phyloP scores from a whole-genome alignment of 208 protist species.

The Porcisia hertigi region DNA sequence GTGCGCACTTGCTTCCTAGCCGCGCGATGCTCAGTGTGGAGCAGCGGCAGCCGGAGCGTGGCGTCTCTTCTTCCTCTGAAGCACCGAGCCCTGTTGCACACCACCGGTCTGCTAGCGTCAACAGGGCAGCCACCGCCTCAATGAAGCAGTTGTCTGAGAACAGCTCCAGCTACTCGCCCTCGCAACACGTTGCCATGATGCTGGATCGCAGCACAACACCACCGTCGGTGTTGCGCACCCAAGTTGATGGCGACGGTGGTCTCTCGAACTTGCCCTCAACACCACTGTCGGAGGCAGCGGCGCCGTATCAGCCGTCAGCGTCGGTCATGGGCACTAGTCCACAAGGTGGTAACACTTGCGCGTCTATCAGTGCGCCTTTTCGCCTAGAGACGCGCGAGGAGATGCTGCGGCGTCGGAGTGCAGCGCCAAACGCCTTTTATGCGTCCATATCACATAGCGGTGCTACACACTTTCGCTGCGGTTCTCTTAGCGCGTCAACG shows the following conservation, averaged over 20 bases:
- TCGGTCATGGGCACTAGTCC: slow-evolving; percentile 20
- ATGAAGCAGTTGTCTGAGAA: slow-evolving; percentile 42
- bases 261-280: slow-evolving; percentile 34
- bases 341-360: slow-evolving; percentile 18
- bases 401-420: slow-evolving; percentile 80
- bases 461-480: slow-evolving; percentile 27
- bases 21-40: slow-evolving; percentile 21
- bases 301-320: slow-evolving; percentile 21
- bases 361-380: slow-evolving; percentile 39
- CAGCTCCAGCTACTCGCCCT: slow-evolving; percentile 42
- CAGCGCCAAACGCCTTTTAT: slow-evolving; percentile 63
- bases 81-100: background rate
- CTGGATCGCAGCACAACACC: slow-evolving; percentile 35
- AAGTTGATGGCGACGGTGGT: slow-evolving; percentile 24
- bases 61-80: background rate
- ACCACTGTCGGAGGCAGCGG: slow-evolving; percentile 24
- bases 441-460: slow-evolving; percentile 34
- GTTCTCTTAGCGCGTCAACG: slow-evolving; percentile 30
- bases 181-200: slow-evolving; percentile 40
- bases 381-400: slow-evolving; percentile 80
- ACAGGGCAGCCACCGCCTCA: slow-evolving; percentile 1
- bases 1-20: slow-evolving; percentile 31
- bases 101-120: background rate
- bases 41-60: slow-evolving; percentile 6
- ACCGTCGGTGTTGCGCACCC: slow-evolving; percentile 13